Percentiles rank a stretch among this genome's conserved stretches.
Conservation (phyloP, 208 protist species). For the Angomonas ambiguus region DNA sequence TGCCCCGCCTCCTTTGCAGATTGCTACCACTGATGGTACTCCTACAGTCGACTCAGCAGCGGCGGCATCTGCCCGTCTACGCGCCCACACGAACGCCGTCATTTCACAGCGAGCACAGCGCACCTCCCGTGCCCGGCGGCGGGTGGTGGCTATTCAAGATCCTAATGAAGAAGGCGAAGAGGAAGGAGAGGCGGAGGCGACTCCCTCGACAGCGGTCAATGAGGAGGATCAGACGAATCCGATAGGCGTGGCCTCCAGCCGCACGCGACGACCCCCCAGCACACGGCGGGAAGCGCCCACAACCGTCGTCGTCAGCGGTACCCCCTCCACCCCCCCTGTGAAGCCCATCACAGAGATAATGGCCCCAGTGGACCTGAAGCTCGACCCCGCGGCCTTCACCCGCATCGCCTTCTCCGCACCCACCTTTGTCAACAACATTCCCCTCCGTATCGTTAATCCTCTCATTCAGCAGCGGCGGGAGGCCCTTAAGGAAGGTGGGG, state of each 20-base stretch:
- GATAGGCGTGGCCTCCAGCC: background rate
- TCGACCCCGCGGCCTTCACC: constrained; percentile 63
- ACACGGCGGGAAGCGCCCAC: background rate
- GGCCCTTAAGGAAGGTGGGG: constrained; percentile 2
- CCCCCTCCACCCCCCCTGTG: constrained; percentile 6
- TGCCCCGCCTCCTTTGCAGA: too few relatives aligned
- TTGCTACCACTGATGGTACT: too few relatives aligned
- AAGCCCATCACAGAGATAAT: constrained; percentile 7
- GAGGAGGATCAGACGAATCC: background rate
- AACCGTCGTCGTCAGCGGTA: background rate
- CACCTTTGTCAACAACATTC: constrained; percentile 72
- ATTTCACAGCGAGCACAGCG: too few relatives aligned
- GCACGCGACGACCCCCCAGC: background rate
- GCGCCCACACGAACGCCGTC: too few relatives aligned
- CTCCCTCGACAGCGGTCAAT: background rate
- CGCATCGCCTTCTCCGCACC: constrained; percentile 60
- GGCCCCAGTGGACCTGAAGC: constrained; percentile 9
- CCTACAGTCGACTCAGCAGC: too few relatives aligned
- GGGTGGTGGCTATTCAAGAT: too few relatives aligned
- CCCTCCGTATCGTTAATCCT: constrained; percentile 50
- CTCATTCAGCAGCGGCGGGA: constrained; percentile 24
- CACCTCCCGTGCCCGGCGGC: too few relatives aligned
- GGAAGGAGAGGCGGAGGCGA: background rate
- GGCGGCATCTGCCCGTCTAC: too few relatives aligned
- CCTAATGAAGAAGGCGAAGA: too few relatives aligned